A percentile compares a stretch with the other conserved stretches of the same genome.
These are phyloP conservation scores for Venturia effusa DNA, from an alignment of 2,329 filamentous ascomycete species.

Conservation along the genomic window DNA sequence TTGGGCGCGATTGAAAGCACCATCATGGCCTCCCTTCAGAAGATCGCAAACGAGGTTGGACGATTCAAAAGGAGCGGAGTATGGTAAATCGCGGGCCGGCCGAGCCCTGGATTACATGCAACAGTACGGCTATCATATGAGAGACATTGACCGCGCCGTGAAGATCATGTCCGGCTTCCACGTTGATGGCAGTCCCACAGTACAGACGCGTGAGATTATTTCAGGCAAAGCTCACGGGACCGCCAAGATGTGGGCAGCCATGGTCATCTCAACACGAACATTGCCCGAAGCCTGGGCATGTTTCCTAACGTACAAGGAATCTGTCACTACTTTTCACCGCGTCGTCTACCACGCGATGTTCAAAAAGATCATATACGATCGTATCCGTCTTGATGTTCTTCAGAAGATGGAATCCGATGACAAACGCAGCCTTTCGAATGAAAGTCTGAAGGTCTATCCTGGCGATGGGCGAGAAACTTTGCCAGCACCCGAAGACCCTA, in stretches of 20 bases:
- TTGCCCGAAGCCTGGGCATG: conserved; percentile 55
- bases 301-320: conserved; percentile 43
- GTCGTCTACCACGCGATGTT: conserved; percentile 45
- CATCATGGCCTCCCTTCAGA: conserved; percentile 57
- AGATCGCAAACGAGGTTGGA: conserved; percentile 51
- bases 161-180: conserved; percentile 51
- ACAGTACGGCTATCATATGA: conserved; percentile 45
- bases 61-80: conserved; percentile 42
- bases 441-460: not conserved
- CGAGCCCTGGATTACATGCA: conserved; percentile 45
- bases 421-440: not conserved
- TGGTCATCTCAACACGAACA: conserved; percentile 49
- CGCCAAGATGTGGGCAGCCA: conserved; percentile 41
- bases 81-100: conserved; percentile 46
- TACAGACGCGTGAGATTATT: conserved; percentile 30
- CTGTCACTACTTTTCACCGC: conserved; percentile 27
- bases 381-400: not conserved
- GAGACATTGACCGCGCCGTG: conserved; percentile 42
- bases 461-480: conserved; percentile 6
- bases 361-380: conserved; percentile 39
- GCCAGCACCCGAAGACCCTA: not conserved
- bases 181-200: conserved; percentile 49
- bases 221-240: conserved; percentile 12
- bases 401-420: not conserved
- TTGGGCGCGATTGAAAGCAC: conserved; percentile 48